phyloP scores from a whole-genome alignment of 129 eudicot species.

The Saposhnikovia divaricata region DNA sequence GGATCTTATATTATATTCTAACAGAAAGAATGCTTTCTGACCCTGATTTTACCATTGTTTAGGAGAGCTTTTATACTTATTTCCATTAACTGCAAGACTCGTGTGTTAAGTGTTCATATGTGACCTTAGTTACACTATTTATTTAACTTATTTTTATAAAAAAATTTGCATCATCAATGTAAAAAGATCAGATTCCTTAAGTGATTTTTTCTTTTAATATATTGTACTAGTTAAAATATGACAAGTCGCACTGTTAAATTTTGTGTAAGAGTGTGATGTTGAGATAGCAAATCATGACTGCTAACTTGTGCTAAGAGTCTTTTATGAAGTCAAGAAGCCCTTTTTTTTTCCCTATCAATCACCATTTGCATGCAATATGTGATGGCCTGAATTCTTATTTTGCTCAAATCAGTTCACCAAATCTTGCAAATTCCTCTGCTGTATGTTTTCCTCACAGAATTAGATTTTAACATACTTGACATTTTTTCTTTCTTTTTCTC shows the following conservation, averaged over 20 bases:
- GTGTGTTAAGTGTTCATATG: not conserved
- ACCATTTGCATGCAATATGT: not conserved
- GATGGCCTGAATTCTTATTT: not conserved
- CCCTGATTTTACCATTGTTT: not conserved
- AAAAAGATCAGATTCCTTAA: not conserved
- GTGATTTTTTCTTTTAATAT: not conserved
- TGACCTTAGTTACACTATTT: not conserved
- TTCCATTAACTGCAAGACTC: not conserved
- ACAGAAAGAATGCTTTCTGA: not conserved
- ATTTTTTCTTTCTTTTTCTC: constrained; percentile 10
- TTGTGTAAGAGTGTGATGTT: not conserved
- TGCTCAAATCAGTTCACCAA: not conserved
- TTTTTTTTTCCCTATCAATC: not conserved
- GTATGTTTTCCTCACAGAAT: not conserved
- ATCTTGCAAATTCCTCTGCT: not conserved
- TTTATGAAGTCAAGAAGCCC: not conserved
- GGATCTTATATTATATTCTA: too few species aligned
- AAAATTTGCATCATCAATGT: not conserved
- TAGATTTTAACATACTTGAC: not conserved
- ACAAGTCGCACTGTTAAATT: not conserved
- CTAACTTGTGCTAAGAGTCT: not conserved
- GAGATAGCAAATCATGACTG: not conserved
- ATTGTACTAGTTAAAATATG: not conserved
- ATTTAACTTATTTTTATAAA: not conserved
- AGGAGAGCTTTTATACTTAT: not conserved